Conservation (phyloP, 2,329 filamentous ascomycete genomes). For the Sporothrix luriei region DNA sequence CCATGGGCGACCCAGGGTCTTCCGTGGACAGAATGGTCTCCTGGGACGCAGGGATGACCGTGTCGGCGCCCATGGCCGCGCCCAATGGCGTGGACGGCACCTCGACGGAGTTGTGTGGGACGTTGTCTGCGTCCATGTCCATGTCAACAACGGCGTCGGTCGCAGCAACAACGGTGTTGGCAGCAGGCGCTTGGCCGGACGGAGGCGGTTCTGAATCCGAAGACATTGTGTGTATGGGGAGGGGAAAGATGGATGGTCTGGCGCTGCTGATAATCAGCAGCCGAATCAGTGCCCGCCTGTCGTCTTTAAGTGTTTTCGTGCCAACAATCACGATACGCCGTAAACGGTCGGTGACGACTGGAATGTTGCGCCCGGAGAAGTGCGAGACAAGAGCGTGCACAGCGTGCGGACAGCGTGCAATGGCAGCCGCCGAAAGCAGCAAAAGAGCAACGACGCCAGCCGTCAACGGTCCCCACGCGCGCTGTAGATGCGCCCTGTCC, state of each 20-base stretch:
- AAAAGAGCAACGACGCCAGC: constrained; percentile 17
- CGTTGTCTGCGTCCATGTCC: constrained; percentile 22
- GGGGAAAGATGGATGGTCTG: neutral
- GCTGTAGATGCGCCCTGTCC: neutral
- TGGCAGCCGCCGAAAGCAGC: constrained; percentile 4
- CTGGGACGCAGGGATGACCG: constrained; percentile 49
- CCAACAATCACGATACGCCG: constrained; percentile 2
- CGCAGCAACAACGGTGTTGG: constrained; percentile 30
- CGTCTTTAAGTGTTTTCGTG: constrained; percentile 15
- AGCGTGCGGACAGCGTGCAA: neutral
- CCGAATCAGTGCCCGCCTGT: neutral
- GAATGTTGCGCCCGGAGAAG: constrained; percentile 14
- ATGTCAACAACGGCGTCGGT: constrained; percentile 28
- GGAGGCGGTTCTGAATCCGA: constrained; percentile 44
- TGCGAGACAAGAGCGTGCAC: constrained; percentile 16
- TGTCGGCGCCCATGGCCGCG: constrained; percentile 33
- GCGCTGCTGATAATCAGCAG: neutral
- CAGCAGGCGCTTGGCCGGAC: constrained; percentile 42
- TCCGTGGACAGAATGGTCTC: constrained; percentile 62
- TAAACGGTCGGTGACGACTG: constrained; percentile 24
- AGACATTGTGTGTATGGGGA: constrained; percentile 12
- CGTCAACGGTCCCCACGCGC: neutral
- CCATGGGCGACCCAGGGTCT: constrained; percentile 56
- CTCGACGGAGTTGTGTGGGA: constrained; percentile 38
- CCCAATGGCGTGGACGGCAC: constrained; percentile 44